Evolutionary conservation across 257 asterid genomes (phyloP), one percentile per base, ranked within the genome.

Genomic region (Gentiana macrophylla): DNA sequence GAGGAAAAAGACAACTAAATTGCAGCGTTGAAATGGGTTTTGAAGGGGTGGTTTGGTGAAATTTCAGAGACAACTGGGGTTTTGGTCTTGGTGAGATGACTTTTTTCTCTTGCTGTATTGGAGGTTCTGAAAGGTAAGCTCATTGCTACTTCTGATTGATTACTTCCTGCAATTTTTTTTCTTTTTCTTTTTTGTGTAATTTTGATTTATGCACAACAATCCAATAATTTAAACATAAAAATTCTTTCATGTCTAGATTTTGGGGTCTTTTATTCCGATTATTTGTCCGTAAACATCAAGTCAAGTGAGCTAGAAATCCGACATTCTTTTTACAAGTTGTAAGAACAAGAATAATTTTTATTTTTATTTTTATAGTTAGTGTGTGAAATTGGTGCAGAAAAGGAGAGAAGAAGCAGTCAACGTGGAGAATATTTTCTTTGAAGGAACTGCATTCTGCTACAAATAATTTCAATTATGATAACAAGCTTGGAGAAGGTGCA

Each of bases 401-500:
- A 62, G 60, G 52, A 38, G 58, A 69, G 50, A 70, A 70, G 70
- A 70, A 70, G 62, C 67, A 78, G 71, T 44, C 84, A 38, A 56
- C 82, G 1, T 91, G 98, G 98, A 87, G 96, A 77, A 75, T 85
- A 54, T 91, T 87, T 67, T 91, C 98, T 61, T 68, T 91, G 77
- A 91, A 80, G 70, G 98, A 91, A 64, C 75, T 91, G 80, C 98
- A 84, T 43, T 72, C 89, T 60, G 96, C 98, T 60, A 91, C 98
- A 1, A 91, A 91, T 67, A 87, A 83, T 70, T 91, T 91, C 63
- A 91, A 91, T 80, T 91, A 91, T 35, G 98, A 91, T 62, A 91
- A 87, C 90, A 91, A 91, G 88, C 96, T 91, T n/a, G 98, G 96
- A 52, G 98, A 91, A 85, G 96, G 98, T 72, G 95, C 90, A 70